Evolutionary conservation across 331 rosid genomes (phyloP), one percentile per base, ranked within the genome.

Genomic region (Rhamnella rubrinervis): DNA sequence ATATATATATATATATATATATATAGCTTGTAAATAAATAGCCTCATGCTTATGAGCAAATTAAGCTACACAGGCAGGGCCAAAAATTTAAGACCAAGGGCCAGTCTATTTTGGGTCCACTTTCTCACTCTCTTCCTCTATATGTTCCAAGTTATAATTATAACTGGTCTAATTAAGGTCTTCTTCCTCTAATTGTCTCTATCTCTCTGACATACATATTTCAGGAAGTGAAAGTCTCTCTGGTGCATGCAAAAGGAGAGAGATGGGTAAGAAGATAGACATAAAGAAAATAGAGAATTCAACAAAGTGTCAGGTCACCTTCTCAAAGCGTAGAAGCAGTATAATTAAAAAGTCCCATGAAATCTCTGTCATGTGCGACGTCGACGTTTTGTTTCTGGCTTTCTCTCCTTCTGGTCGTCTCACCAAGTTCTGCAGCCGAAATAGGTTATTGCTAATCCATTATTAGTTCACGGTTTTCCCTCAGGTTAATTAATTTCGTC

Each of bases 371-470:
- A 16, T 53, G 11, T 53, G 58, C 4, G 21, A 53, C 21, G 19
- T 53, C 8, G 58, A n/a, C 21, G 58, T 53, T 18, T 6, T 20
- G 3, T 20, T 53, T 19, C 26, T 53, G 20, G 58, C 58, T 18
- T 53, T 53, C n/a, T 53, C 58, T 53, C 58, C 58, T 20, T 53
- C 58, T 53, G 58, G 58, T 53, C 58, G 58, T 53, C 58, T 53
- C n/a, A 53, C 11, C 58, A 53, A 53, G 21, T 53, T 53, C 23
- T 53, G 58, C 11, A 53, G 58, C 58, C 58, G 58, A 53, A 53
- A 17, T 20, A 53, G 25, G 58, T 53, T 8, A 4, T 10, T 18
- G 35, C 3, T 31, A 53, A 20, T 19, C 25, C 8, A 7, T 52
- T 16, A 2, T 19, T 16, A 16, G 2, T 52, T 52, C 9, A 7